Conservation (phyloP, 1,284 basidiomycete species). For the Mycena sp. region DNA sequence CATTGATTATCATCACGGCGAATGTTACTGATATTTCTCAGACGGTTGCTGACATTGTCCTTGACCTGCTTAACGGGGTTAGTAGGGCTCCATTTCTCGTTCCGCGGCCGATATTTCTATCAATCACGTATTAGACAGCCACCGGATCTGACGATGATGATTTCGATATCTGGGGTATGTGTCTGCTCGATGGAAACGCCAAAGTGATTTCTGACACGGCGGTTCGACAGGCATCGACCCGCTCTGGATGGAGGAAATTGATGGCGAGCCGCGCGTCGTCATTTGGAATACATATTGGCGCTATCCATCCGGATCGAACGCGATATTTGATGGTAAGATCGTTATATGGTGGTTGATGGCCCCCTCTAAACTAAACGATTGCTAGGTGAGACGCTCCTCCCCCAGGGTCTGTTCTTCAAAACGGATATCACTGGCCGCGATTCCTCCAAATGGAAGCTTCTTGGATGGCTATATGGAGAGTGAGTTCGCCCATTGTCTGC, state of each 20-base stretch:
- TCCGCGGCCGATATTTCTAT: neutral
- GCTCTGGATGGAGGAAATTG: conserved; percentile 30
- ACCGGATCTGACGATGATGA: conserved; percentile 30
- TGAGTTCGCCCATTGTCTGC: neutral
- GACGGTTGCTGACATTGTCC: conserved; percentile 33
- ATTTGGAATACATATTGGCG: conserved; percentile 35
- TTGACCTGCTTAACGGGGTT: conserved; percentile 33
- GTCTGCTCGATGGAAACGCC: neutral
- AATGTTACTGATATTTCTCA: neutral
- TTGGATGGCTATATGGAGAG: conserved; percentile 34
- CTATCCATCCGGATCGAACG: conserved; percentile 23
- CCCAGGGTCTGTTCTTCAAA: conserved; percentile 34
- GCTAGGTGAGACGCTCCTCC: conserved; percentile 31
- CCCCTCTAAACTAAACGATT: neutral
- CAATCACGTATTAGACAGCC: conserved; percentile 18
- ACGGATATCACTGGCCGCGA: conserved; percentile 33
- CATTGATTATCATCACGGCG: neutral
- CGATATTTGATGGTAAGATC: conserved; percentile 29
- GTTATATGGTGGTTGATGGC: neutral
- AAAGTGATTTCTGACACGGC: neutral
- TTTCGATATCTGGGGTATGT: conserved; percentile 33
- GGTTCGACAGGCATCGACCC: conserved; percentile 27
- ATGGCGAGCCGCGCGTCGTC: conserved; percentile 23
- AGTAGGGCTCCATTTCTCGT: neutral
- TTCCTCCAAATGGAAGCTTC: conserved; percentile 28